Percentiles rank a stretch among this genome's conserved stretches.
Conservation (phyloP, 257 asterid genomes). For the Ilex aquifolium region DNA sequence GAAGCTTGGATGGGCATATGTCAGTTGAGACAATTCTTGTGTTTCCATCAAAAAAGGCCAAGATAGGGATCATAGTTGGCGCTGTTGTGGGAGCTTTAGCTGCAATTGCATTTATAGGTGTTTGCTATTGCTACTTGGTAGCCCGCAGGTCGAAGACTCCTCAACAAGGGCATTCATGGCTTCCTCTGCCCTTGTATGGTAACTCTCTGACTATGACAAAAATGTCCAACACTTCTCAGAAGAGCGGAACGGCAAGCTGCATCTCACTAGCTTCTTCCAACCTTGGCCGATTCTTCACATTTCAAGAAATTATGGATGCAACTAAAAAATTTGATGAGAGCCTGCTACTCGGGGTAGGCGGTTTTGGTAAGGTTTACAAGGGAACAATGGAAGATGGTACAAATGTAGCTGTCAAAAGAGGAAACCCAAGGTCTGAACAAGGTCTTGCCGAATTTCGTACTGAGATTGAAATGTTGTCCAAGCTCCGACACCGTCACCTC, state of each 20-base stretch:
- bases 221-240: slow-evolving; percentile 52
- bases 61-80: slow-evolving; percentile 27
- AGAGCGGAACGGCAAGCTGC: slow-evolving; percentile 66
- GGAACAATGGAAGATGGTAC: slow-evolving; percentile 69
- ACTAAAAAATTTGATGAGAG: slow-evolving; percentile 62
- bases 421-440: slow-evolving; percentile 75
- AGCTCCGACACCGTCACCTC: slow-evolving; percentile 76
- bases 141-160: slow-evolving; percentile 43
- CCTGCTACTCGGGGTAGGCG: slow-evolving; percentile 74
- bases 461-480: slow-evolving; percentile 70
- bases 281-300: slow-evolving; percentile 59
- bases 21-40: slow-evolving; percentile 43
- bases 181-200: slow-evolving; percentile 59
- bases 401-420: slow-evolving; percentile 66
- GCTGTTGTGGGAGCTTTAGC: slow-evolving; percentile 35
- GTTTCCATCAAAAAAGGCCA: slow-evolving; percentile 27
- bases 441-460: slow-evolving; percentile 73
- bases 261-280: slow-evolving; percentile 48
- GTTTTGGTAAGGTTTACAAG: slow-evolving; percentile 70
- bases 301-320: slow-evolving; percentile 65
- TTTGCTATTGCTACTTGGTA: slow-evolving; percentile 42
- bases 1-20: slow-evolving; percentile 51
- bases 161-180: slow-evolving; percentile 50
- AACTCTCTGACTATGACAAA: slow-evolving; percentile 56
- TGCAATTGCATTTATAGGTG: slow-evolving; percentile 37